Conservation (phyloP, 2,329 filamentous ascomycete species). For the Rhynchosporium graminicola region DNA sequence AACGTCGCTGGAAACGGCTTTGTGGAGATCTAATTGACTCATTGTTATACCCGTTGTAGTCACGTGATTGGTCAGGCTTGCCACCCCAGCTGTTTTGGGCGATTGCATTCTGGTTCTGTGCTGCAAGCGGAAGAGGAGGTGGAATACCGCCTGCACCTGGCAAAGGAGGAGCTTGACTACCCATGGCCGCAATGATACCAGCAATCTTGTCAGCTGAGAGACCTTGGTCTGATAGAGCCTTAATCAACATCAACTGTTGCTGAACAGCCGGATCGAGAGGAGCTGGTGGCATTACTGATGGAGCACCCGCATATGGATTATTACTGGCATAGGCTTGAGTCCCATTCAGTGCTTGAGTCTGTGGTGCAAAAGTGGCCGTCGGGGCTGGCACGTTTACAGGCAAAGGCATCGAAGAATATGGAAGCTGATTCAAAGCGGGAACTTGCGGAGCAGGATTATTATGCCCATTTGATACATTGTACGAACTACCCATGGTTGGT, state of each 20-base stretch:
- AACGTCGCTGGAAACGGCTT: slow-evolving; percentile 56
- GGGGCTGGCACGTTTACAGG: slow-evolving; percentile 59
- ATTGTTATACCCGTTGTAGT: slow-evolving; percentile 53
- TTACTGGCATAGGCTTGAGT: slow-evolving; percentile 43
- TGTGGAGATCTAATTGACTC: slow-evolving; percentile 62
- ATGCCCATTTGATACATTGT: slow-evolving; percentile 51
- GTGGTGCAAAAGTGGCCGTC: slow-evolving; percentile 36
- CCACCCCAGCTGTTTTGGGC: slow-evolving; percentile 46
- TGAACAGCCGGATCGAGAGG: slow-evolving; percentile 57
- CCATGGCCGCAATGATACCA: slow-evolving; percentile 47
- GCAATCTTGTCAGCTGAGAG: slow-evolving; percentile 73
- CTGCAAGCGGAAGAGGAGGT: slow-evolving; percentile 32
- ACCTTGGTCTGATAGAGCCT: slow-evolving; percentile 73
- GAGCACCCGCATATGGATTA: slow-evolving; percentile 42
- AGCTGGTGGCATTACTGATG: slow-evolving; percentile 42
- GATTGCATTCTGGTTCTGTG: slow-evolving; percentile 34
- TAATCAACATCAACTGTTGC: slow-evolving; percentile 73
- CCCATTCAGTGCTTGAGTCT: slow-evolving; percentile 40
- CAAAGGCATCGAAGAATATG: slow-evolving; percentile 48
- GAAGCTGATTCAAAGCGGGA: slow-evolving; percentile 34
- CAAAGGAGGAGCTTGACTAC: slow-evolving; percentile 27
- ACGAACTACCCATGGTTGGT: slow-evolving; percentile 40
- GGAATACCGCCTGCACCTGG: slow-evolving; percentile 41
- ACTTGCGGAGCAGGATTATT: slow-evolving; percentile 43
- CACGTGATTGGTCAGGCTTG: slow-evolving; percentile 51